Conservation (phyloP, 192 early-diverging fungal genomes). For the Rhizophagus clarus region DNA sequence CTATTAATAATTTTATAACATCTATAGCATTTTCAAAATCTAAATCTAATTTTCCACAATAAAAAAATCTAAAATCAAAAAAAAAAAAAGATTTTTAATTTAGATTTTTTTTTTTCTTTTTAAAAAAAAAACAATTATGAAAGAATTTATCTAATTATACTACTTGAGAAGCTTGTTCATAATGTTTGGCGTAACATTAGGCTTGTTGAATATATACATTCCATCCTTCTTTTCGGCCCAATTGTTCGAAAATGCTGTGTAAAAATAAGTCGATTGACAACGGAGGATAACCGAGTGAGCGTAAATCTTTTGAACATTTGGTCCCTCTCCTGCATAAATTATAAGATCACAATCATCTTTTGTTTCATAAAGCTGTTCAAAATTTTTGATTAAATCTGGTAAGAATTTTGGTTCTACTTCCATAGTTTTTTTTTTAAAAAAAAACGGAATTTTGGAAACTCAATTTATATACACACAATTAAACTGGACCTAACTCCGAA, state of each 20-base stretch:
- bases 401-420: no score
- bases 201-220: not conserved
- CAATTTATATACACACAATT: no score
- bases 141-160: no score
- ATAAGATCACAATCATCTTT: not conserved
- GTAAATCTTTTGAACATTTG: not conserved
- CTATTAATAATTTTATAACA: not conserved
- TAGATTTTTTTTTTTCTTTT: no score
- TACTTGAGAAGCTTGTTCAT: no score
- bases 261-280: not conserved
- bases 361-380: not conserved
- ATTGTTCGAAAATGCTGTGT: not conserved
- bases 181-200: not conserved
- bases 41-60: not conserved
- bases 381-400: not conserved
- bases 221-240: slow-evolving; percentile 4
- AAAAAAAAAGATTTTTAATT: not conserved
- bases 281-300: not conserved
- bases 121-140: no score
- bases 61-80: not conserved
- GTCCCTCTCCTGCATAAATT: not conserved
- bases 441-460: no score
- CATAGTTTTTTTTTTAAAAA: no score
- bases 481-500: no score
- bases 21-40: not conserved